These are phyloP conservation scores for Lobosporangium transversale DNA, from an alignment of 192 early-diverging fungal genomes.

Conservation along the genomic window DNA sequence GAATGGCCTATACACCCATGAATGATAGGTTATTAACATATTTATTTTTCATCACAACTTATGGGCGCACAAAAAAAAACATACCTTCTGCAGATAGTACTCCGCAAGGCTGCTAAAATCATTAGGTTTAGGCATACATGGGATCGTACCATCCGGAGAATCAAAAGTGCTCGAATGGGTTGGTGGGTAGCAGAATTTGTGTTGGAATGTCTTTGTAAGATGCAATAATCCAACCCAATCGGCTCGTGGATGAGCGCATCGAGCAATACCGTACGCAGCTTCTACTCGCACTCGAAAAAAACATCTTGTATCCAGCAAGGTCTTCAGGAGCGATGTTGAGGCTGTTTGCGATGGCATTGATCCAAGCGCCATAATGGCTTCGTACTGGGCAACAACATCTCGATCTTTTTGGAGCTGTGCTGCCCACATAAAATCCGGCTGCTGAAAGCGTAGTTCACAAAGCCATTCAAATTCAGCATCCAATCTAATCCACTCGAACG, in stretches of 20 bases:
- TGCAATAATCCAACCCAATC: conserved; percentile 78
- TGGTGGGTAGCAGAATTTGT: conserved; percentile 74
- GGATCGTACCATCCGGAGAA: conserved; percentile 55
- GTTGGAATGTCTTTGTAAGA: conserved; percentile 76
- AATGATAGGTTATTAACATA: background rate
- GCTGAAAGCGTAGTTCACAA: conserved; percentile 84
- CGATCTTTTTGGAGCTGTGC: conserved; percentile 89
- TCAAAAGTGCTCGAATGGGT: conserved; percentile 30
- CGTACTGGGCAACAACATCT: conserved; percentile 92
- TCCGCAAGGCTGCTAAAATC: conserved; percentile 88
- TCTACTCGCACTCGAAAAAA: conserved; percentile 91
- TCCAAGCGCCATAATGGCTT: conserved; percentile 58
- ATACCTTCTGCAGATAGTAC: conserved; percentile 89
- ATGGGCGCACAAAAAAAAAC: background rate
- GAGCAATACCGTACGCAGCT: conserved; percentile 76
- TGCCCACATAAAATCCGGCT: conserved; percentile 96
- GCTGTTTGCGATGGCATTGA: conserved; percentile 69
- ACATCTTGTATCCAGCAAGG: conserved; percentile 79
- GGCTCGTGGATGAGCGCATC: conserved; percentile 65
- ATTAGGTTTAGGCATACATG: conserved; percentile 83
- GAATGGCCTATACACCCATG: conserved; percentile 65
- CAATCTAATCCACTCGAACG: conserved; percentile 97
- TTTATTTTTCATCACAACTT: background rate
- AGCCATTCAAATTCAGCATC: conserved; percentile 97
- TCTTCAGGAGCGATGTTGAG: conserved; percentile 78